Percentiles rank a stretch among this genome's conserved stretches.
These are phyloP conservation scores for Cystobasidiaceae sp. DNA, from an alignment of 1,284 basidiomycete genomes.

Conservation along the genomic window DNA sequence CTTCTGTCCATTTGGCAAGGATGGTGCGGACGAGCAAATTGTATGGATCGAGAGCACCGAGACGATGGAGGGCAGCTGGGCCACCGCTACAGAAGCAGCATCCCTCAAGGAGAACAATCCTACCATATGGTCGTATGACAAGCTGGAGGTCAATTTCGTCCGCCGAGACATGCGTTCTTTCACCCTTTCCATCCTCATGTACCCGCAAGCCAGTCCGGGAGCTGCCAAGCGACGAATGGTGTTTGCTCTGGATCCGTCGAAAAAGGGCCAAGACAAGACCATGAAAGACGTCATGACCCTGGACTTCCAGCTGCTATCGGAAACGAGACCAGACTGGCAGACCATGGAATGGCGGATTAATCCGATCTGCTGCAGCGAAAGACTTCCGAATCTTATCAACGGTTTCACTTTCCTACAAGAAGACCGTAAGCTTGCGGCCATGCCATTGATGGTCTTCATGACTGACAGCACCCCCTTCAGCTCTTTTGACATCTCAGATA, in stretches of 20 bases:
- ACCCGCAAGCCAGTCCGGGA: constrained; percentile 34
- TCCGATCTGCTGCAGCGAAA: constrained; percentile 38
- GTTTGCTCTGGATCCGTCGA: constrained; percentile 6
- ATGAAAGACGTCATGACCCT: constrained; percentile 14
- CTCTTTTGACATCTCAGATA: constrained; percentile 41
- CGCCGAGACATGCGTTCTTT: constrained; percentile 38
- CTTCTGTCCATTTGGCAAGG: constrained; percentile 15
- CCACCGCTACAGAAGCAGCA: background rate
- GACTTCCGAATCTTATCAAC: background rate
- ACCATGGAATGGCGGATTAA: constrained; percentile 39
- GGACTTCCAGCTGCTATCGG: constrained; percentile 35
- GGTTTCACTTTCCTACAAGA: constrained; percentile 37
- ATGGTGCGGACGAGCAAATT: constrained; percentile 23
- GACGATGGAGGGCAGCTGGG: constrained; percentile 11
- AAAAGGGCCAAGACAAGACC: background rate
- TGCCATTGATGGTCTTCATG: too few relatives aligned
- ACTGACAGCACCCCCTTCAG: too few relatives aligned
- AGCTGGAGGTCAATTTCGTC: constrained; percentile 38
- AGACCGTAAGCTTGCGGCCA: constrained; percentile 37
- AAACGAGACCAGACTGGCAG: constrained; percentile 28
- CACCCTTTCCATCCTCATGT: constrained; percentile 38
- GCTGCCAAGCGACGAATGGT: constrained; percentile 37
- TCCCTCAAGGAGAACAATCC: background rate
- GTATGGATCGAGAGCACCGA: constrained; percentile 26
- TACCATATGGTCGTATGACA: constrained; percentile 35